Evolutionary conservation across 495 filamentous ascomycete genomes (phyloP), one percentile per base, ranked within the genome.

Genomic region (Aspergillus bertholletiae): DNA sequence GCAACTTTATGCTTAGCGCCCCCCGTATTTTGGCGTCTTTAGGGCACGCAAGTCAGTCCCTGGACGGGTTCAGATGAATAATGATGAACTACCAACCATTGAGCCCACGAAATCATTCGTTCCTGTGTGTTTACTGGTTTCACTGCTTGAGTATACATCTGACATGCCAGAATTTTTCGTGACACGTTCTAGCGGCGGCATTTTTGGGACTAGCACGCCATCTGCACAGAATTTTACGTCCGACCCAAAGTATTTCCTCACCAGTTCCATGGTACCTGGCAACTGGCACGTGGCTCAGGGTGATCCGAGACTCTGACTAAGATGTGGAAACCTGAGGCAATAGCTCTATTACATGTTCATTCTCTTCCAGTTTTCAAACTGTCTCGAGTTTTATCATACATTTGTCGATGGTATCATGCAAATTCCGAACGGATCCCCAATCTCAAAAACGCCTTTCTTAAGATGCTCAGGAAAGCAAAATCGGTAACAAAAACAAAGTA

Each of bases 351-450:
- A 22, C 34, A 37, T 15, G n/a, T 18, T 6, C 6, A 50, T 43
- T 45, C 21, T 24, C 51, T 39, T 40, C 35, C 35, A 34, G 21
- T 12, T 60, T 22, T 43, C 18, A 43, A 17, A 7, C 4, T 22
- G 7, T 15, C 23, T 21, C 23, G n/a, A 47, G 44, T 5, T 30
- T 30, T 47, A 56, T 60, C 49, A 61, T 57, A 52, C 41, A 63
- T 22, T 54, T 44, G 39, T 46, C 44, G 30, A 63, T 63, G 54
- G 54, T 63, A 60, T 63, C 60, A 60, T 63, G 57, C 57, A 24
- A 45, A 24, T 55, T 50, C 24, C 28, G 18, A 49, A 55, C 20
- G 37, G 22, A 41, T 49, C 37, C 43, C 46, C 47, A 23, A 17
- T 44, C 17, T 45, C 24, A 49, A 12, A 45, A 62, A 62, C 60